These are phyloP conservation scores for Eragrostis curvula DNA, from an alignment of 176 grass and related monocot species.

Conservation along the genomic window DNA sequence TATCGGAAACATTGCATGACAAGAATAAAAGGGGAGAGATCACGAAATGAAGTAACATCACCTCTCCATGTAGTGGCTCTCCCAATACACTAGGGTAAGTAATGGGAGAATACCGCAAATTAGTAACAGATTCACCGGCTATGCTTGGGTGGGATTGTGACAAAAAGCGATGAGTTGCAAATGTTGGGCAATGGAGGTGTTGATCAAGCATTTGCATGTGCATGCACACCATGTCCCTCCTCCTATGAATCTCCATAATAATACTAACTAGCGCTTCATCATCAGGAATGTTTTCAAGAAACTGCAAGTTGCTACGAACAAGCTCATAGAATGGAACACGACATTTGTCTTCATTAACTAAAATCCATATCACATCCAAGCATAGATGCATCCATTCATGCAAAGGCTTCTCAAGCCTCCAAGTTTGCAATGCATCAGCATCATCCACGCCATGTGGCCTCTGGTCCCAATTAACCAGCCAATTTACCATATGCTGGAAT, in stretches of 20 bases:
- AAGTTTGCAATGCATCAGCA: constrained; percentile 44
- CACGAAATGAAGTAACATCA: constrained; percentile 35
- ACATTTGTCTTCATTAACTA: constrained; percentile 86
- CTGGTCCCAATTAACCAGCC: constrained; percentile 90
- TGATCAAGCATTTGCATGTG: constrained; percentile 99
- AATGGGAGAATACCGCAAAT: constrained; percentile 92
- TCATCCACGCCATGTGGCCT: constrained; percentile 55
- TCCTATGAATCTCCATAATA: constrained; percentile 96
- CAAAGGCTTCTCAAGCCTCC: constrained; percentile 75
- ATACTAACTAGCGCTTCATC: constrained; percentile 91
- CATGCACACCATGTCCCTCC: constrained; percentile 98
- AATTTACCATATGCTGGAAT: constrained; percentile 89
- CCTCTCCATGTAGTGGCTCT: constrained; percentile 97
- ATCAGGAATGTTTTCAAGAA: constrained; percentile 95
- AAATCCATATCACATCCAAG: constrained; percentile 87
- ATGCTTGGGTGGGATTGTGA: constrained; percentile 93
- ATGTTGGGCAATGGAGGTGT: constrained; percentile 94
- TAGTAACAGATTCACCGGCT: constrained; percentile 86
- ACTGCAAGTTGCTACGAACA: constrained; percentile 81
- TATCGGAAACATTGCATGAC: constrained; percentile 13
- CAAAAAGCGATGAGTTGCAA: constrained; percentile 91
- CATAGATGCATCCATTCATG: constrained; percentile 97
- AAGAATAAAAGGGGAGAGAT: constrained; percentile 8
- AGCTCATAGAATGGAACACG: constrained; percentile 97
- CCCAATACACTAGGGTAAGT: constrained; percentile 97